Evolutionary conservation across 2,329 filamentous ascomycete genomes (phyloP).

Genomic region (Fusarium sp.): DNA sequence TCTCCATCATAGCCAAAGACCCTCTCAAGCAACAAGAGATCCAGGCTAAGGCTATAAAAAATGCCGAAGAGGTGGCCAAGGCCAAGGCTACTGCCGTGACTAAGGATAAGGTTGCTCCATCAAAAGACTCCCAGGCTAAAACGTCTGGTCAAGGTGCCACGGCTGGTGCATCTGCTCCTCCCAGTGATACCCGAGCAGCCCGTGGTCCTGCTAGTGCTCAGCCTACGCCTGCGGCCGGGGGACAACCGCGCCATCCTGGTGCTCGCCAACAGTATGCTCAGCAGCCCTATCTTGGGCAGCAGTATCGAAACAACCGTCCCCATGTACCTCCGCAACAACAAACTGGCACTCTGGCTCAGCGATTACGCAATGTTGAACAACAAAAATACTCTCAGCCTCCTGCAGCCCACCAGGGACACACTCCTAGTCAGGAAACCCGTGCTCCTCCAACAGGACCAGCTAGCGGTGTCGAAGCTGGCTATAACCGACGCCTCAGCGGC

Average conservation of each 20-base stretch:
- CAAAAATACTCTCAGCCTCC: constrained; percentile 60
- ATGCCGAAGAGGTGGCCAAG: constrained; percentile 72
- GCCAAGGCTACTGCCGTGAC: constrained; percentile 61
- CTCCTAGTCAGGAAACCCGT: constrained; percentile 72
- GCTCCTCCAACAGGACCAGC: constrained; percentile 80
- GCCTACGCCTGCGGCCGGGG: constrained; percentile 41
- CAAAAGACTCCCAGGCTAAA: constrained; percentile 60
- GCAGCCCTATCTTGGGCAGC: constrained; percentile 58
- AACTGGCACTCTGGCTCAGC: constrained; percentile 60
- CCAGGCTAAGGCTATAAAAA: constrained; percentile 84
- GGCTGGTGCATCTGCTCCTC: constrained; percentile 25
- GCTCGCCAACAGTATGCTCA: constrained; percentile 61
- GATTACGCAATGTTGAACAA: constrained; percentile 63
- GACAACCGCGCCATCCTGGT: constrained; percentile 57
- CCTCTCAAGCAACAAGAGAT: constrained; percentile 94
- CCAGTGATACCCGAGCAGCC: constrained; percentile 45
- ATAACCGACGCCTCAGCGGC: constrained; percentile 64
- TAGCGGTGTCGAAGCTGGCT: constrained; percentile 62
- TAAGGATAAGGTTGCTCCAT: constrained; percentile 55
- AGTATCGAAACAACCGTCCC: constrained; percentile 60
- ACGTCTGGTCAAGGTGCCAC: constrained; percentile 39
- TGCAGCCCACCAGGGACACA: constrained; percentile 57
- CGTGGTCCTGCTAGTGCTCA: constrained; percentile 51
- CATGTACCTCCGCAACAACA: constrained; percentile 54
- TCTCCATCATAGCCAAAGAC: constrained; percentile 96